These are phyloP conservation scores for Plasmodium berghei DNA, from an alignment of 169 alveolate genomes.

Conservation along the genomic window DNA sequence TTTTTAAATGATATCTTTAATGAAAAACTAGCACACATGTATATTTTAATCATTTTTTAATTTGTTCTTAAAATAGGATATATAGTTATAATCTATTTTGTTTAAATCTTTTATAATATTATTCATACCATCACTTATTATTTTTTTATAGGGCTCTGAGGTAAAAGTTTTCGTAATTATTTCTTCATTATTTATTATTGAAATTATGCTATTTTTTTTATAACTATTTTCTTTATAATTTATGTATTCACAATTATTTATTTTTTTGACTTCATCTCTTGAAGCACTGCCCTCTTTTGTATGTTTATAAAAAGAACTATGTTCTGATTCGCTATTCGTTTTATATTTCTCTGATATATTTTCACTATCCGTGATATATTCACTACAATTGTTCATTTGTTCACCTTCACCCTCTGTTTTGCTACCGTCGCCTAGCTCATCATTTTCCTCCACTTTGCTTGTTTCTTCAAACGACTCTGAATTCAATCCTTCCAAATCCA, in stretches of 20 bases:
- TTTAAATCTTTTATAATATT: constrained; percentile 35
- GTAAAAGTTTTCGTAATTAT: constrained; percentile 27
- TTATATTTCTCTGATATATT: background rate
- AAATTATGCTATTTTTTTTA: background rate
- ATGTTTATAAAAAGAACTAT: too few species aligned
- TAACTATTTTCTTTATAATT: constrained; percentile 1
- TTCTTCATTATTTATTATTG: constrained; percentile 22
- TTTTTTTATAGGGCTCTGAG: constrained; percentile 26
- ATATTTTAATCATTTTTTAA: constrained; percentile 30
- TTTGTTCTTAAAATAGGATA: constrained; percentile 62
- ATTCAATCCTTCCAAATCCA: background rate
- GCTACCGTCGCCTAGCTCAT: background rate
- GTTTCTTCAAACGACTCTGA: background rate
- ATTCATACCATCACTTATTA: constrained; percentile 42
- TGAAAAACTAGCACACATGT: background rate
- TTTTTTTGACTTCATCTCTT: background rate
- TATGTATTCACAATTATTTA: background rate
- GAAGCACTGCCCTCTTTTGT: background rate
- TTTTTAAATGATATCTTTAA: constrained; percentile 9
- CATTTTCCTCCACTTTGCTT: background rate
- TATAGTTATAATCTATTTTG: constrained; percentile 54
- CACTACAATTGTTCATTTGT: background rate
- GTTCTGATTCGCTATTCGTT: background rate
- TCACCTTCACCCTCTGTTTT: background rate
- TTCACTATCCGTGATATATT: constrained; percentile 5